Base-by-base conservation (phyloP, 352 stramenopile species). In the Blastocystis sp. region DNA sequence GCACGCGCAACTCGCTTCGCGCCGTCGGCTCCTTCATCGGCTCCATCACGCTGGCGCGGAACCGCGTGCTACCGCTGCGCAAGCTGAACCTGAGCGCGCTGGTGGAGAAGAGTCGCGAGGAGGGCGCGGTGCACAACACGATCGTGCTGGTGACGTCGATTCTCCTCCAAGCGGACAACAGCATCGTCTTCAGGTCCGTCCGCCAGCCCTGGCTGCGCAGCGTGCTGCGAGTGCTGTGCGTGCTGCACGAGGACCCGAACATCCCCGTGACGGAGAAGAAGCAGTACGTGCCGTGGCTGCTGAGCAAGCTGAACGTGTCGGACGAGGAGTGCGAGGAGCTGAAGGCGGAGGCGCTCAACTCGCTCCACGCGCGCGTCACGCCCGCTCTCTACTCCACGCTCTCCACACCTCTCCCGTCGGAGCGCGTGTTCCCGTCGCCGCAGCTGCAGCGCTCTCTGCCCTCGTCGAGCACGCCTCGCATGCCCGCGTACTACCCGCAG, bases 151-250 rank as follows among this genome's bases (percentile, higher is more conserved):
- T 67, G 4, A 67, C 41, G 16, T 24, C 55, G 13, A 1, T 85
- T 24, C 39, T 85, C 51, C n/a, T 21, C 24, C 19, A 24, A 1
- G 65, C 50, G 10, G 3, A n/a, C 0, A 3, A 21, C 9, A 69
- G 50, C 2, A 55, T 55, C n/a, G 51, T 85, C 31, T 59, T 85
- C 31, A 26, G 24, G 19, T 69, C 13, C 35, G 33, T 37, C 3
- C 55, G 31, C 3, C 74, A 85, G 51, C 74, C 74, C 1, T 85
- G 74, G 74, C 50, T 85, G 24, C 74, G 70, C 19, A 31, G 31
- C 4, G 26, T 85, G 19, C 51, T 85, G 26, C n/a, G 67, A 2
- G 60, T 70, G 31, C 51, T 85, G 16, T 19, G 45, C 26, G 4
- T 16, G 26, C 41, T 85, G 6, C 24, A 85, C 29, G 60, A 69